These are phyloP conservation scores for Tolypocladium tundrense DNA, from an alignment of 2,329 filamentous ascomycete species.

Conservation along the genomic window DNA sequence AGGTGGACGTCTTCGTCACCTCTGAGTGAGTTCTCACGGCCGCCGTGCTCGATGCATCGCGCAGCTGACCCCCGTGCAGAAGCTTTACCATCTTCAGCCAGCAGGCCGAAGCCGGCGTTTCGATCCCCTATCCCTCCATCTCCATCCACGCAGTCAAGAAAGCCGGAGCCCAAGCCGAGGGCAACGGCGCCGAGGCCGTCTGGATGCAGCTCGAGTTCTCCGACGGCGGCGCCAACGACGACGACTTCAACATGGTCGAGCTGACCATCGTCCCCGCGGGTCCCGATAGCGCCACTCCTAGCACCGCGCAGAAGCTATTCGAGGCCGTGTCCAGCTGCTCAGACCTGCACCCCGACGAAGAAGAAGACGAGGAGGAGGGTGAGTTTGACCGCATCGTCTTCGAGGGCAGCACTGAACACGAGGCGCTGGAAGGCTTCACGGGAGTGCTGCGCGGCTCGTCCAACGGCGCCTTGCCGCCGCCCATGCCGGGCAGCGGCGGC, in stretches of 20 bases:
- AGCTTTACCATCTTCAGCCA: slow-evolving; percentile 54
- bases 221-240: slow-evolving; percentile 46
- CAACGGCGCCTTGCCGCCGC: slow-evolving; percentile 48
- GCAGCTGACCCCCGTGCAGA: slow-evolving; percentile 7
- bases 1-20: slow-evolving; percentile 46
- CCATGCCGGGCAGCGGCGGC: slow-evolving; percentile 62
- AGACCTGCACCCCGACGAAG: slow-evolving; percentile 63
- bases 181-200: slow-evolving; percentile 35
- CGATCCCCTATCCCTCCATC: slow-evolving; percentile 65
- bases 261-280: slow-evolving; percentile 51
- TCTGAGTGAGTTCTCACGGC: slow-evolving; percentile 34
- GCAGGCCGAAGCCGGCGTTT: slow-evolving; percentile 46
- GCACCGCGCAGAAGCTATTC: slow-evolving; percentile 39
- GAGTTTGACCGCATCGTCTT: slow-evolving; percentile 46
- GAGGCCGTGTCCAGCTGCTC: slow-evolving; percentile 64
- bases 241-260: slow-evolving; percentile 57
- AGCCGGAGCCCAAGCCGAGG: slow-evolving; percentile 28
- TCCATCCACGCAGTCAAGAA: slow-evolving; percentile 66
- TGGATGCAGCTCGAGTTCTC: slow-evolving; percentile 61
- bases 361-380: slow-evolving; percentile 46
- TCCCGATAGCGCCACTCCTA: slow-evolving; percentile 11
- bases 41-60: not conserved
- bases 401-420: slow-evolving; percentile 37
- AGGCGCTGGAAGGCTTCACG: slow-evolving; percentile 45
- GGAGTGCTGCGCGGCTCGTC: slow-evolving; percentile 40